Evolutionary conservation across 176 grass and related monocot species (phyloP).

Genomic region (Ananas comosus): DNA sequence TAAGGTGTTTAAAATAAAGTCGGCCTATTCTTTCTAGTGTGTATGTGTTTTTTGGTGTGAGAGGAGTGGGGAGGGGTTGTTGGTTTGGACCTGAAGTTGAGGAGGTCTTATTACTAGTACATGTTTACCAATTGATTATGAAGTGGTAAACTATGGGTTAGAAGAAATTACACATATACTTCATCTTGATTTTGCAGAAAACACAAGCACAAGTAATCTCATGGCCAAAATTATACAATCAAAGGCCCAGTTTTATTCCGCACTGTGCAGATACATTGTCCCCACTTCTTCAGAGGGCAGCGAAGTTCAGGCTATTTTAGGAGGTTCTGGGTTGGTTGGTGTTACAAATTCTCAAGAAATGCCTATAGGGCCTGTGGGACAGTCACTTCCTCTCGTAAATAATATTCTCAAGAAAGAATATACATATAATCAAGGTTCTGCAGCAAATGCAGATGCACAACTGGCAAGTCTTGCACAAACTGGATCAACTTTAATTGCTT

Average conservation of each 20-base stretch:
- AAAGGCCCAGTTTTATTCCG: conserved; percentile 30
- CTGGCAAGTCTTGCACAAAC: not conserved
- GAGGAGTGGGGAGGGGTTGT: not conserved
- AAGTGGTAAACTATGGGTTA: not conserved
- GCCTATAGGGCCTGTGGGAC: conserved; percentile 3
- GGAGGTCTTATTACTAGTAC: not conserved
- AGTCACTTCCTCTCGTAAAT: not conserved
- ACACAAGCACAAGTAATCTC: conserved; percentile 9
- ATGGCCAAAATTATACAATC: conserved; percentile 41
- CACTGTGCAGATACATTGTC: not conserved
- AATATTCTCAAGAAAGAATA: not conserved
- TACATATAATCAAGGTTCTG: not conserved
- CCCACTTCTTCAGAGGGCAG: not conserved
- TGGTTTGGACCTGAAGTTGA: not conserved
- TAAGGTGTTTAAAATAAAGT: no score
- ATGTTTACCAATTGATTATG: no score
- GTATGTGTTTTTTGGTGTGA: not conserved
- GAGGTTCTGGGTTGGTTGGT: not conserved
- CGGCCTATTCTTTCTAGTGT: not conserved
- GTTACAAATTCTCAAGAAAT: conserved; percentile 18
- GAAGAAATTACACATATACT: conserved; percentile 5
- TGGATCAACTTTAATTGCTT: not conserved
- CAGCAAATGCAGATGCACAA: not conserved
- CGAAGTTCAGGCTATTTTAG: not conserved
- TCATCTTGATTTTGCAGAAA: conserved; percentile 31